These are phyloP conservation scores for Pilatotrama ljubarskyi DNA, from an alignment of 768 basidiomycete species.

Conservation along the genomic window DNA sequence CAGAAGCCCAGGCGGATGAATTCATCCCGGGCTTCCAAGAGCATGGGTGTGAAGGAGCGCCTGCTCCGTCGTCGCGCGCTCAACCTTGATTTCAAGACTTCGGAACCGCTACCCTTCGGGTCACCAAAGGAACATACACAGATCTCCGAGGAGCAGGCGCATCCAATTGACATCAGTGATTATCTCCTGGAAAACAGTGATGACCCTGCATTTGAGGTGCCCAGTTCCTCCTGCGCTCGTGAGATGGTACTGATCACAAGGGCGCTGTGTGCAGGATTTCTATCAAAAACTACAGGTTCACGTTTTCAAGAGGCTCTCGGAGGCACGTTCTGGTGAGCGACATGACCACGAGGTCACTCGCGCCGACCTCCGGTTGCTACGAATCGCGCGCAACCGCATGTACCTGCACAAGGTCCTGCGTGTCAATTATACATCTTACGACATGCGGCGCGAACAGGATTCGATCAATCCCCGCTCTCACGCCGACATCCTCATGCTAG, in stretches of 20 bases:
- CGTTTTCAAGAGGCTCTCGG: neutral
- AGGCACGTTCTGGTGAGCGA: too few species aligned
- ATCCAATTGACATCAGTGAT: neutral
- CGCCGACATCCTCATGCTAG: constrained; percentile 32
- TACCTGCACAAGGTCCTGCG: neutral
- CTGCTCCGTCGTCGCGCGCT: neutral
- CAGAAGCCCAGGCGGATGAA: too few species aligned
- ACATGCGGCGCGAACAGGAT: constrained; percentile 42
- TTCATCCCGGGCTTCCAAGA: too few species aligned
- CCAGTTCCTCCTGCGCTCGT: neutral
- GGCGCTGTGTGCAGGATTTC: neutral
- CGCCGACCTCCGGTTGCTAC: neutral
- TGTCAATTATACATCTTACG: constrained; percentile 45
- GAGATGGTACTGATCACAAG: neutral
- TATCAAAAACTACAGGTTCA: neutral
- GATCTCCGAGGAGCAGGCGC: neutral
- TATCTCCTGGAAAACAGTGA: neutral
- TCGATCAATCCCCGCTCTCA: constrained; percentile 39
- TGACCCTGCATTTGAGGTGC: neutral
- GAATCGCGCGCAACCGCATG: neutral
- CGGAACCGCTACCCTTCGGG: neutral
- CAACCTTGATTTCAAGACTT: neutral
- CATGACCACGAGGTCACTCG: neutral
- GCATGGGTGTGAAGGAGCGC: too few species aligned
- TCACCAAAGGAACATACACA: neutral